Conservation (phyloP, 495 filamentous ascomycete genomes). For the Xylaria longipes region DNA sequence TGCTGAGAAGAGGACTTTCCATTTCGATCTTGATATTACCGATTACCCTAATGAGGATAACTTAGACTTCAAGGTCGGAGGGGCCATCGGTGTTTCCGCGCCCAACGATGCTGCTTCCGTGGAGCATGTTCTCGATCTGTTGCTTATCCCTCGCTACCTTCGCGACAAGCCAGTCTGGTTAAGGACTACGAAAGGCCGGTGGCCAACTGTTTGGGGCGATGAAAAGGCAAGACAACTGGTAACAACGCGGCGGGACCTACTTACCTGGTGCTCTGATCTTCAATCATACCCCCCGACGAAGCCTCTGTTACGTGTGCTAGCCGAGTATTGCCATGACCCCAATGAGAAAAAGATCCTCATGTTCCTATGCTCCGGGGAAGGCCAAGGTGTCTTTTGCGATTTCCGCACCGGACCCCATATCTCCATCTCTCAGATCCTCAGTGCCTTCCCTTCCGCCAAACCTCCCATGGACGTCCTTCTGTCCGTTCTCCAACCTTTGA, state of each 20-base stretch:
- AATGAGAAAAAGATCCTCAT: constrained; percentile 87
- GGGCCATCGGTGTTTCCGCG: constrained; percentile 90
- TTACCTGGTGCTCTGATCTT: constrained; percentile 95
- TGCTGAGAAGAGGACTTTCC: constrained; percentile 95
- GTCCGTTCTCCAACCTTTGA: constrained; percentile 80
- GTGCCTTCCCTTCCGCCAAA: constrained; percentile 89
- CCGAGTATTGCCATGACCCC: constrained; percentile 78
- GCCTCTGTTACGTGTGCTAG: constrained; percentile 81
- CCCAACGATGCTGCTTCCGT: constrained; percentile 82
- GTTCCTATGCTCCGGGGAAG: constrained; percentile 87
- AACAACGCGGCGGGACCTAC: constrained; percentile 86
- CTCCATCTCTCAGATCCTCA: constrained; percentile 80
- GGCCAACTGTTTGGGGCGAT: constrained; percentile 99
- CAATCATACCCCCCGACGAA: constrained; percentile 93
- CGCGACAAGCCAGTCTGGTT: constrained; percentile 82
- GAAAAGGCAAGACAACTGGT: constrained; percentile 80
- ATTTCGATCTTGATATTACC: constrained; percentile 96
- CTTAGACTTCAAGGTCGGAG: constrained; percentile 95
- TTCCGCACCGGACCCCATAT: constrained; percentile 89
- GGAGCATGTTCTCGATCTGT: constrained; percentile 80
- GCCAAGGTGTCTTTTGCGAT: constrained; percentile 93
- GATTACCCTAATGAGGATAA: constrained; percentile 87
- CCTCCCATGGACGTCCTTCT: constrained; percentile 84
- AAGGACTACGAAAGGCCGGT: constrained; percentile 79
- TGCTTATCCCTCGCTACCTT: constrained; percentile 76